Base-by-base conservation (phyloP, 768 basidiomycete genomes). In the Lentinula guzmanii region DNA sequence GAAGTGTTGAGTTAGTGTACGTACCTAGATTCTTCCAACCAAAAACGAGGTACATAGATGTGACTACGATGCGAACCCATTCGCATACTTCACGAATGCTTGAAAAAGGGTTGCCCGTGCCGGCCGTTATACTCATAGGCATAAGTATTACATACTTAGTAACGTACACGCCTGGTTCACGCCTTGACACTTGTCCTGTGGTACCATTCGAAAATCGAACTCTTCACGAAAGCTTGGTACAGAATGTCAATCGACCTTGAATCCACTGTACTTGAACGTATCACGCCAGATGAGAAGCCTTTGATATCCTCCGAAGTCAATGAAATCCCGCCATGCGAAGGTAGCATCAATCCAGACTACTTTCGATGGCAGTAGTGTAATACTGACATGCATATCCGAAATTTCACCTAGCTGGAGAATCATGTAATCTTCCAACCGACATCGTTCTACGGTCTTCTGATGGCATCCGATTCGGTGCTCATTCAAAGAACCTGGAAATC, bases 381-480 rank as follows among this genome's bases (percentile, higher is more conserved):
- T 24, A 52, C 51, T 52, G 15, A 35, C 31, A 16, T 28, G 11
- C 11, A 9, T 10, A 18, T 34, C 37, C 37, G 9, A 52, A 33
- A 9, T 28, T 9, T 35, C 37, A 3, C 10, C 39, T 13, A 58
- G 56, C 56, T 21, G 56, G 42, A n/a, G 41, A 43, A 15, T 9
- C 5, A 15, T 58, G 56, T 33, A 13, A 28, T 48, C 41, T 48
- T 9, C 43, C 45, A 3, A 41, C 37, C 15, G 57, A 63, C 42
- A 41, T 63, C 18, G 52, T 63, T 37, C 34, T 63, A 31, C 43
- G 41, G 18, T 63, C 62, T 5, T 59, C 58, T 3, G 62, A 63
- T 52, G 62, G 62, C 24, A 43, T 18, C 3, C 45, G 43, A 11
- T 60, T 63, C 31, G 62, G 62, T 24, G 39, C 62, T 11, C 57